phyloP scores from a whole-genome alignment of 1,139 yeast species.

The Nadsonia commutata region DNA sequence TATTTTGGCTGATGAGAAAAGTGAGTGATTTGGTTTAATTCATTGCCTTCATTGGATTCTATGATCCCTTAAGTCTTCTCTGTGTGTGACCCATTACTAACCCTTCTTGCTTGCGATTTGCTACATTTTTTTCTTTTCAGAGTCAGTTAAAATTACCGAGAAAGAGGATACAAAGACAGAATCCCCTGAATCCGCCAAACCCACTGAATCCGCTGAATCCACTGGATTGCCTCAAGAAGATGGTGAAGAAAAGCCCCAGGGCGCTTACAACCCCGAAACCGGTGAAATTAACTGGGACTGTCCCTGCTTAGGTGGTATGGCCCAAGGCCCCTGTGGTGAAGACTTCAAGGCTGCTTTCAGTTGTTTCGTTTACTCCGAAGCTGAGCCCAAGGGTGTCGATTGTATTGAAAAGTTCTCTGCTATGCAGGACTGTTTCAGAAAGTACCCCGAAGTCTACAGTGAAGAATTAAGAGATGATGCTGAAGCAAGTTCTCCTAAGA shows the following conservation, averaged over 20 bases:
- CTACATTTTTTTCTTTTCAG: background rate
- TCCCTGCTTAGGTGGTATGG: conserved; percentile 99
- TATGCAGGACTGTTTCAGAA: conserved; percentile 93
- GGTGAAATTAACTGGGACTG: conserved; percentile 99
- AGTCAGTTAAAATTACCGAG: background rate
- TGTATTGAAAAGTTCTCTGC: conserved; percentile 82
- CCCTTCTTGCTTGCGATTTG: too few species aligned
- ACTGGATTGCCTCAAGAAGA: conserved; percentile 7
- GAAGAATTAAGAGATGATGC: conserved; percentile 63
- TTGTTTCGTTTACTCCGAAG: conserved; percentile 87
- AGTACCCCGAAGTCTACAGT: conserved; percentile 85
- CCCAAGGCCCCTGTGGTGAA: conserved; percentile 96
- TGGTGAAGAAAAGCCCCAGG: conserved; percentile 24
- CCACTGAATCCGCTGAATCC: conserved; percentile 1
- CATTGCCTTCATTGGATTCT: background rate
- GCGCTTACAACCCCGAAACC: conserved; percentile 91
- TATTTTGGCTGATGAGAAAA: background rate
- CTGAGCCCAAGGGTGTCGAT: conserved; percentile 95
- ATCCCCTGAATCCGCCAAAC: background rate
- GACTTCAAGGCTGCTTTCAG: conserved; percentile 94
- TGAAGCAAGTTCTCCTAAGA: conserved; percentile 4
- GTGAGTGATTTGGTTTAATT: background rate
- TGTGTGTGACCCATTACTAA: background rate
- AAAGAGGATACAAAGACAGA: conserved; percentile 1
- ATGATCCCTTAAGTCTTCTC: background rate